Evolutionary conservation across 192 early-diverging fungal species (phyloP).

Genomic region (Hyaloraphidium curvatum): DNA sequence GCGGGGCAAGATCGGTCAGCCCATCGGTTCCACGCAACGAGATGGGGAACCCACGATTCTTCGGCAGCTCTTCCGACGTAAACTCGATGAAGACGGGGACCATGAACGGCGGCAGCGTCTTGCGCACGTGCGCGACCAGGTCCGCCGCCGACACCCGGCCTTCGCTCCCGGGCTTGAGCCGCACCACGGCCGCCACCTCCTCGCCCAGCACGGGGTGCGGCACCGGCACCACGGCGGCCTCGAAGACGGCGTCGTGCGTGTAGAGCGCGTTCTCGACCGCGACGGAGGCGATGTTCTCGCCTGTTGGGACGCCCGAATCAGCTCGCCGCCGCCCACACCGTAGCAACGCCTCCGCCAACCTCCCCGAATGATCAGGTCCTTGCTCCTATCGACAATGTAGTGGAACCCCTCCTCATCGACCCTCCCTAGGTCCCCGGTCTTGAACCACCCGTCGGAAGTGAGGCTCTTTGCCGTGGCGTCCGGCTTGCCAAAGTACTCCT

Average conservation of each 20-base stretch:
- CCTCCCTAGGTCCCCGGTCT: conserved; percentile 10
- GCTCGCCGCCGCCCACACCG: not conserved
- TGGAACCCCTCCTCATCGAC: conserved; percentile 7
- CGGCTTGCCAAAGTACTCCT: conserved; percentile 6
- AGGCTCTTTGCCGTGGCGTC: conserved; percentile 6
- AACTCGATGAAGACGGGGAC: not conserved
- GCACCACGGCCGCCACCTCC: conserved; percentile 8
- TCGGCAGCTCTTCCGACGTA: not conserved
- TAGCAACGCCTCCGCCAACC: no score
- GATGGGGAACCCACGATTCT: no score
- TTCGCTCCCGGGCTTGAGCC: no score
- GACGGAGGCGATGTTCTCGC: conserved; percentile 13
- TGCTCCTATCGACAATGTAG: conserved; percentile 9
- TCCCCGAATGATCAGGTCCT: conserved; percentile 8
- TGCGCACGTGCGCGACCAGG: no score
- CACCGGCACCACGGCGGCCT: conserved; percentile 7
- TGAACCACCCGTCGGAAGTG: conserved; percentile 11
- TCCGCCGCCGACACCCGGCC: no score
- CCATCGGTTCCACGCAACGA: no score
- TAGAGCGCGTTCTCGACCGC: conserved; percentile 9
- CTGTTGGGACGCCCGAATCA: conserved; percentile 9
- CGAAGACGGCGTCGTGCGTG: not conserved
- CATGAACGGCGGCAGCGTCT: not conserved
- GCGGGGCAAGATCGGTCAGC: no score
- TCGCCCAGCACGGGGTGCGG: conserved; percentile 7